Base-by-base conservation (phyloP, 345 rosid genomes). In the Citrus maxima region DNA sequence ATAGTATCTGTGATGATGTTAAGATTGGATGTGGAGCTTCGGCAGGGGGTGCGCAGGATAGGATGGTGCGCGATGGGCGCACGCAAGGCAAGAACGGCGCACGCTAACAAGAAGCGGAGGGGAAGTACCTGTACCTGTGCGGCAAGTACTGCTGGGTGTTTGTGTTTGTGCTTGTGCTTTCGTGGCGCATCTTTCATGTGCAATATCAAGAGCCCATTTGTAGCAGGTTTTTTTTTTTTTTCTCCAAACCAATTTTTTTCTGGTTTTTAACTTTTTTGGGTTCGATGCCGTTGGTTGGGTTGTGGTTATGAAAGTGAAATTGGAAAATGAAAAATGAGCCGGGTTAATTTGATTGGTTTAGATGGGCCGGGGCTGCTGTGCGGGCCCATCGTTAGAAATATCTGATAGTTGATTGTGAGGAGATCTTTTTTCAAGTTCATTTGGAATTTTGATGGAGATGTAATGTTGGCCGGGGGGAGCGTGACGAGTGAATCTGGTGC, bases 61-160 rank as follows among this genome's bases (percentile, higher is more conserved):
- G 91, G 93, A 38, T 82, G 80, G 77, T 79, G 88, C 74, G 88
- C 88, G 59, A 86, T 35, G 1, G 92, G 90, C 78, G 87, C 85
- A 80, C 88, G 82, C 78, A 77, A 84, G 83, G 86, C 85, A 35
- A 90, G 38, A 76, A 87, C 68, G 81, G 87, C 84, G 88, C 87
- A 87, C 80, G 84, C 37, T 77, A 90, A 77, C 76, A 88, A 86
- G 84, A 87, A 49, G 32, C 84, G 85, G 81, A 69, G 86, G 74
- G 75, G 82, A 42, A 81, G 28, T 18, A 68, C 58, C 76, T 30
- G 72, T 10, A 68, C 28, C 76, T 30, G 72, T 10, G 55, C 4
- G 25, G 25, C 46, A 37, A 55, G 58, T 68, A 49, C 6, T 67
- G 72, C 51, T 30, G 71, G 74, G 61, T 19, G 10, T 28, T 2